Base-by-base conservation (phyloP, 2,329 filamentous ascomycete species). In the Ceratocystis cacaofunesta region DNA sequence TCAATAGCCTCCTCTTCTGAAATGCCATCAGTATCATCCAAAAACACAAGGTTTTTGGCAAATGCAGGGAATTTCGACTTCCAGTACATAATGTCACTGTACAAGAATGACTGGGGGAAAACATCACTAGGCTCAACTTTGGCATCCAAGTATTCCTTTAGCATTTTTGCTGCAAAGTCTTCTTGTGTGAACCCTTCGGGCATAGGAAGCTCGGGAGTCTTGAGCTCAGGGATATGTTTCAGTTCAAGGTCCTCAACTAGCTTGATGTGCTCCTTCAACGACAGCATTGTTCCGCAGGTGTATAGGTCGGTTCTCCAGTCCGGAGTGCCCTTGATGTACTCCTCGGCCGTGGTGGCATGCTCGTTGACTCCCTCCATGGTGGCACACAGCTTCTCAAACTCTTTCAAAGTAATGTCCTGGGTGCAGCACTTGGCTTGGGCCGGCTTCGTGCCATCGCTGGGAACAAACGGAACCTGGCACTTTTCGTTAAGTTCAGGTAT, bases 381-480 rank as follows among this genome's bases (percentile, higher is more conserved):
- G 70, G 80, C 81, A 75, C 86, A 89, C 4, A 89, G 80, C 4
- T 79, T 77, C 73, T 84, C 82, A 78, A 83, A 88, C 74, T 89
- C 87, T 58, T 78, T 78, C 44, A 86, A 75, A 0, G 86, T 88
- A 71, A 89, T 82, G 71, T 89, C 87, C 70, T 80, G 84, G 2
- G 86, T 88, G 78, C 86, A 89, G 78, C 86, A 89, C 69, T 82
- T 82, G 12, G 85, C 86, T 17, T 75, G 78, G 1, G 86, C 86
- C 0, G 76, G 71, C 4, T 73, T 74, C 63, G 79, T 81, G 68
- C 78, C 75, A 17, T 73, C 73, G 3, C 82, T 79, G 0, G 85
- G 82, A n/a, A 73, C 74, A 73, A 88, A 88, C 0, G 83, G 84
- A 63, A 74, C 72, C 2, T 80, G 82, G 75, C 85, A 88, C 74